A percentile compares a stretch with the other conserved stretches of the same genome.
phyloP scores from a whole-genome alignment of 176 grass and related monocot species.

The Poa annua region DNA sequence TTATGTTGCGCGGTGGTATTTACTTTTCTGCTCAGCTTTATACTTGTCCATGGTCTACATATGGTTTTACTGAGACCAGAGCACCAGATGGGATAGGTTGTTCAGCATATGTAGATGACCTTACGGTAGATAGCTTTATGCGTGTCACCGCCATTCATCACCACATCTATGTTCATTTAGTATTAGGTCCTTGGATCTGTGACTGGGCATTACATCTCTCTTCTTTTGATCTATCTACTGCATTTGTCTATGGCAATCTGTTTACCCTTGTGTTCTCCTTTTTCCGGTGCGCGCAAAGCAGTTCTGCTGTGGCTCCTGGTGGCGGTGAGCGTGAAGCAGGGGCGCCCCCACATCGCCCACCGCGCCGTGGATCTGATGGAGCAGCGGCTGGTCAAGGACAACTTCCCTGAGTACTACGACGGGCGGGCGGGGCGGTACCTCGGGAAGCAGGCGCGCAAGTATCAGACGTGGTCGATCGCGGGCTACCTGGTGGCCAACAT shows the following conservation, averaged over 20 bases:
- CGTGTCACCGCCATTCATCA: neutral
- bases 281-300: neutral
- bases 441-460: conserved; percentile 65
- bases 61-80: neutral
- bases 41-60: neutral
- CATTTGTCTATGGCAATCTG: neutral
- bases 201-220: neutral
- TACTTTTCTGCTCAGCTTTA: neutral
- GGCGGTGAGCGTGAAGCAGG: conserved; percentile 61
- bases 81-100: neutral
- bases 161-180: neutral
- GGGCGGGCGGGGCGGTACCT: conserved; percentile 51
- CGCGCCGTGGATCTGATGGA: conserved; percentile 49
- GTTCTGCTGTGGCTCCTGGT: conserved; percentile 63
- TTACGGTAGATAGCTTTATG: neutral
- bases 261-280: neutral
- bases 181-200: neutral
- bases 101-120: neutral
- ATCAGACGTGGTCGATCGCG: conserved; percentile 62
- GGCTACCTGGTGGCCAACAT: conserved; percentile 61
- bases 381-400: conserved; percentile 45
- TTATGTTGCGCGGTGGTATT: neutral
- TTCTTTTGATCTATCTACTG: neutral
- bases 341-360: conserved; percentile 36
- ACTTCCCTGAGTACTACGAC: conserved; percentile 69